These are phyloP conservation scores for Cladosporium sp. DNA, from an alignment of 2,329 filamentous ascomycete genomes.

Conservation along the genomic window DNA sequence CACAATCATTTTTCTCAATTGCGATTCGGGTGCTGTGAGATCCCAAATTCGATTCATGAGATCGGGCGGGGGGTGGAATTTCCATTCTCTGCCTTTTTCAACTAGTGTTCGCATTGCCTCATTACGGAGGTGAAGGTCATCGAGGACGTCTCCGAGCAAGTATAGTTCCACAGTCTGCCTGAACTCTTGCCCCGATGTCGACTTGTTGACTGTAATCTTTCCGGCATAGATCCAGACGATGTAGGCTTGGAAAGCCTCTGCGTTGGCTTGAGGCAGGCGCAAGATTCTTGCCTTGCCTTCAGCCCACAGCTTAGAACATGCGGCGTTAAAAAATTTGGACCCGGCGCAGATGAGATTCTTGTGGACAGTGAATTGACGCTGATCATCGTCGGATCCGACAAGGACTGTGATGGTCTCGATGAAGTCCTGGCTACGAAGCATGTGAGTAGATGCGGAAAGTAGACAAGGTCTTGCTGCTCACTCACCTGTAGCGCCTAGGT, in stretches of 20 bases:
- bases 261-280: not conserved
- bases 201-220: not conserved
- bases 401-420: not conserved
- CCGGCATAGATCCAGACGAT: not conserved
- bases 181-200: not conserved
- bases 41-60: not conserved
- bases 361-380: constrained; percentile 1
- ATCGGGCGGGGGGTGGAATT: no score
- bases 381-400: not conserved
- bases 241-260: not conserved
- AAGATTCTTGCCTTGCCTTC: constrained; percentile 8
- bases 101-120: not conserved
- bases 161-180: not conserved
- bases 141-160: not conserved
- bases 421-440: not conserved
- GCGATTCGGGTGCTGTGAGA: not conserved
- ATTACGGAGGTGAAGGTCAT: not conserved
- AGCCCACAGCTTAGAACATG: constrained; percentile 11
- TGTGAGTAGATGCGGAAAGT: not conserved
- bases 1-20: not conserved
- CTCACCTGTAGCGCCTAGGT: not conserved
- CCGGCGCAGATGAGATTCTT: constrained; percentile 12
- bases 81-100: not conserved
- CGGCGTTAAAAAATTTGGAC: constrained; percentile 17
- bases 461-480: not conserved